Base-by-base conservation (phyloP, 2,329 filamentous ascomycete species). In the Aspergillus aculeatus region DNA sequence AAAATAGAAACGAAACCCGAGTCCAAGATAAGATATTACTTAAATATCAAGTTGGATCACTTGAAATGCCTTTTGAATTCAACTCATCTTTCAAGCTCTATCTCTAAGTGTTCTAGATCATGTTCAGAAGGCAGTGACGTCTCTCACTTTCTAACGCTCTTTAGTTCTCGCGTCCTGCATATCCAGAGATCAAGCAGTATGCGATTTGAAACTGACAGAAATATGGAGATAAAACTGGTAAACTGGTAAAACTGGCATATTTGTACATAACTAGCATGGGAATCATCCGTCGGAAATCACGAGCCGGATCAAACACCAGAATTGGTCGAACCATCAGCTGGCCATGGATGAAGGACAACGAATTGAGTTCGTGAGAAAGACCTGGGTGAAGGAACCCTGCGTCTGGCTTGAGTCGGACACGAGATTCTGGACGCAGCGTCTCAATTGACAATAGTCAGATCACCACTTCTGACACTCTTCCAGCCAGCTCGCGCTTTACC, bases 261-360 rank as follows among this genome's bases (percentile, higher is more conserved):
- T 68, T 65, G 58, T 68, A 68, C 66, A 68, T 47, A 54, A 62
- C 61, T 56, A 59, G 23, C 50, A 47, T 59, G 64, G 64, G 54
- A 66, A 66, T 66, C 64, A 64, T 62, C 63, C 59, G 49, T 58
- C 55, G 48, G 51, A 51, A 62, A 61, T 62, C 60, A 65, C 41
- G 62, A 51, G 41, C 47, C 52, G 41, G 58, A 56, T 47, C 50
- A 49, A 19, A 44, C n/a, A 44, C 38, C 16, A 16, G 38, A 44
- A 6, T 7, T n/a, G 38, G 5, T 19, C n/a, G 52, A 54, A 19
- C n/a, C 35, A 23, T 54, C 24, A 32, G 38, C n/a, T 12, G 35
- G 52, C 21, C 12, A 23, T 52, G 41, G 35, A 6, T 57, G 49
- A 49, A 47, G 26, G 51, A 50, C 29, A 57, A 52, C 47, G 55